phyloP scores from a whole-genome alignment of 495 filamentous ascomycete species.

The Filosporella fistucella region DNA sequence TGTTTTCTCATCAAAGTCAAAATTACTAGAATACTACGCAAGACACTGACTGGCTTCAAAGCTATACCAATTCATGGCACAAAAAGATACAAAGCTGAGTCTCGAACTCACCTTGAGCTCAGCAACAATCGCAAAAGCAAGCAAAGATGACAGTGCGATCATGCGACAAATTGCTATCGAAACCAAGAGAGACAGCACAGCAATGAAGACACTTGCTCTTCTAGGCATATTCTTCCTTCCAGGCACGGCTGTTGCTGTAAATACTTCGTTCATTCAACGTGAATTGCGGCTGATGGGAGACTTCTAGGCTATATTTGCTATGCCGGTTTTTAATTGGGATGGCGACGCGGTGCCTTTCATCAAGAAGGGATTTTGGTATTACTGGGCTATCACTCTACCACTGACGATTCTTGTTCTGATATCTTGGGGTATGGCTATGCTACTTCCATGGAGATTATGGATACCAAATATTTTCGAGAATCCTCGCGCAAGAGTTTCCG shows the following conservation, averaged over 20 bases:
- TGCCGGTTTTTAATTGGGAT: slow-evolving; percentile 5
- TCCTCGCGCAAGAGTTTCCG: background rate
- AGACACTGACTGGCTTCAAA: background rate
- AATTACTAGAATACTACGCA: too few relatives aligned
- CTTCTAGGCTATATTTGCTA: slow-evolving; percentile 7
- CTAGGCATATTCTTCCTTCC: slow-evolving; percentile 51
- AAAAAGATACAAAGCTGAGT: slow-evolving; percentile 12
- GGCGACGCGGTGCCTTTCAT: background rate
- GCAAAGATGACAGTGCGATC: slow-evolving; percentile 4
- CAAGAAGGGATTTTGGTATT: slow-evolving; percentile 1
- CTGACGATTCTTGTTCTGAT: background rate
- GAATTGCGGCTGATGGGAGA: background rate
- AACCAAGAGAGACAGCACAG: slow-evolving; percentile 44
- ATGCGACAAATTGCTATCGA: slow-evolving; percentile 39
- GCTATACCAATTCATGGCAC: slow-evolving; percentile 14
- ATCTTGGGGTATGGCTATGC: background rate
- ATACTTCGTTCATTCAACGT: background rate
- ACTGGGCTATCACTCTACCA: slow-evolving; percentile 4
- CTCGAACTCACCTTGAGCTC: slow-evolving; percentile 2
- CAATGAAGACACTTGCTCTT: slow-evolving; percentile 49
- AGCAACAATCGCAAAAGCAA: slow-evolving; percentile 9
- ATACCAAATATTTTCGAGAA: background rate
- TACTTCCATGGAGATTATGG: slow-evolving; percentile 1
- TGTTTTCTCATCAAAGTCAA: too few relatives aligned
- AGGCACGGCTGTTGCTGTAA: slow-evolving; percentile 39